These are phyloP conservation scores for Carpinus viminea DNA, from an alignment of 306 rosid species.

Conservation along the genomic window DNA sequence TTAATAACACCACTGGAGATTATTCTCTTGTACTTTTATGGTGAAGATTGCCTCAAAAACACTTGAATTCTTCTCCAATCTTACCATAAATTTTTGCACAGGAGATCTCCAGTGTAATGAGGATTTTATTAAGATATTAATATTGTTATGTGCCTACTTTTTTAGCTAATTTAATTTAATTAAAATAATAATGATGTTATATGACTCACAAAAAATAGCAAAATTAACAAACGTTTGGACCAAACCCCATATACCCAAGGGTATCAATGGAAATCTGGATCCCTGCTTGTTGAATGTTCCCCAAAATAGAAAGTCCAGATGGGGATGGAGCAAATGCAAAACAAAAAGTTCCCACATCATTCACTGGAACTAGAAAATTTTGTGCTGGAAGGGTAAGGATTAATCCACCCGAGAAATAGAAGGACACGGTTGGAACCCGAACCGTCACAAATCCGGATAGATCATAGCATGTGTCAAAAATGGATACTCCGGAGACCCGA, in stretches of 20 bases:
- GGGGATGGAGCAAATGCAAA: constrained; percentile 72
- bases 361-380: constrained; percentile 71
- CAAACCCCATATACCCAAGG: constrained; percentile 87
- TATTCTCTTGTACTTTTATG: too few species aligned
- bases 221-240: constrained; percentile 71
- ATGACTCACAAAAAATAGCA: too few species aligned
- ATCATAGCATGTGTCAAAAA: constrained; percentile 79
- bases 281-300: constrained; percentile 91
- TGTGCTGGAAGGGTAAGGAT: constrained; percentile 73
- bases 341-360: constrained; percentile 72
- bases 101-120: too few species aligned
- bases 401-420: constrained; percentile 79
- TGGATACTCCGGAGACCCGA: constrained; percentile 56
- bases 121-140: too few species aligned
- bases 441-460: constrained; percentile 71
- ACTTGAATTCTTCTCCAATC: too few species aligned
- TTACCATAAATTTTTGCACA: too few species aligned
- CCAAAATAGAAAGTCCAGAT: constrained; percentile 62
- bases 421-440: constrained; percentile 85
- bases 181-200: neutral
- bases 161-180: neutral
- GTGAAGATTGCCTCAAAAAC: too few species aligned
- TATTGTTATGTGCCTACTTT: too few species aligned
- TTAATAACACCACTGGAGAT: too few species aligned
- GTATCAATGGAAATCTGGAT: constrained; percentile 80